phyloP scores from a whole-genome alignment of 2,329 filamentous ascomycete genomes.

The Alternaria dauci region DNA sequence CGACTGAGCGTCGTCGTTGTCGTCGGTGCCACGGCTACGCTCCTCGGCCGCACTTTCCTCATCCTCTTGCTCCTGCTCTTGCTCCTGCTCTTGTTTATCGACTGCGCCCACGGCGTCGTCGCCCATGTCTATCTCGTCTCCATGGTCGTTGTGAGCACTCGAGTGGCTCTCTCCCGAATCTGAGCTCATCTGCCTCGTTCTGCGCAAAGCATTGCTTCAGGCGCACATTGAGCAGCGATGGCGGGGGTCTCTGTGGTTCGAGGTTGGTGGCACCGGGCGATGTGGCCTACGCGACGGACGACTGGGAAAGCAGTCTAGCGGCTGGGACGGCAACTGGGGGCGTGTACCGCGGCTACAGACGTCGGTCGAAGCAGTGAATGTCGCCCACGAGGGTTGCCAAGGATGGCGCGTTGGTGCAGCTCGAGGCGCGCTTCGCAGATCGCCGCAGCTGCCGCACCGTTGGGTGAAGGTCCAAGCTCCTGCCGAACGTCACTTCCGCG shows the following conservation, averaged over 20 bases:
- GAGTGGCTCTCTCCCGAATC: constrained; percentile 69
- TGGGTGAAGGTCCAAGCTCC: constrained; percentile 35
- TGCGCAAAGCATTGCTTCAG: constrained; percentile 62
- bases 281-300: constrained; percentile 11
- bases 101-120: constrained; percentile 41
- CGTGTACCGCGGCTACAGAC: neutral
- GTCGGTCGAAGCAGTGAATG: neutral
- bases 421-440: constrained; percentile 25
- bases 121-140: constrained; percentile 45
- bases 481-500: constrained; percentile 20
- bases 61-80: neutral
- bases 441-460: constrained; percentile 24
- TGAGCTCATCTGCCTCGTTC: constrained; percentile 72
- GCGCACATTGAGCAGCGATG: constrained; percentile 20
- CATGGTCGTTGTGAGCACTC: constrained; percentile 61
- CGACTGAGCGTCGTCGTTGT: constrained; percentile 36
- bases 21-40: constrained; percentile 21
- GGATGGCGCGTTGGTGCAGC: constrained; percentile 16
- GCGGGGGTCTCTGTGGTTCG: constrained; percentile 18
- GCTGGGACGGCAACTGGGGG: neutral
- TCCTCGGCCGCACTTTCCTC: neutral
- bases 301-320: neutral
- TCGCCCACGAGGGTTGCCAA: neutral
- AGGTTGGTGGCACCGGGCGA: constrained; percentile 17
- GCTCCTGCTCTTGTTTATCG: neutral